Percentiles rank a stretch among this genome's conserved stretches.
Evolutionary conservation across 2,329 filamentous ascomycete species (phyloP).

Genomic region (Aspergillus aculeatus): DNA sequence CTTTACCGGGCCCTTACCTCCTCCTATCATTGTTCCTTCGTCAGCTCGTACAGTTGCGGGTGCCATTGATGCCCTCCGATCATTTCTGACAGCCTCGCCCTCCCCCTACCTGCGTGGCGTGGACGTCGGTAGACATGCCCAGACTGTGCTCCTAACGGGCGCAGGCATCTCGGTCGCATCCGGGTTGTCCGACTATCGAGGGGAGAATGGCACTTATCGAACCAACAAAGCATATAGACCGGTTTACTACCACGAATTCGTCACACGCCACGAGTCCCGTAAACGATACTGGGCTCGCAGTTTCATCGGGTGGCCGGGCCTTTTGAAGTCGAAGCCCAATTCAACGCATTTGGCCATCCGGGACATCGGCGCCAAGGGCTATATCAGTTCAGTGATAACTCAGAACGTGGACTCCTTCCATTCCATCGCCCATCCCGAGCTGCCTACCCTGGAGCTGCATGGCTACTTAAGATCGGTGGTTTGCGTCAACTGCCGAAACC

Average conservation of each 20-base stretch:
- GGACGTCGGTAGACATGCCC: conserved; percentile 47
- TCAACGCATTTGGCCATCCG: conserved; percentile 73
- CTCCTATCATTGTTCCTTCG: conserved; percentile 70
- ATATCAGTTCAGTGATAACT: conserved; percentile 76
- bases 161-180: conserved; percentile 93
- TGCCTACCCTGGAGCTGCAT: conserved; percentile 82
- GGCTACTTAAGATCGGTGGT: conserved; percentile 80
- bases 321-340: conserved; percentile 78
- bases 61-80: conserved; percentile 72
- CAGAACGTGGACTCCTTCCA: conserved; percentile 99
- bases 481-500: conserved; percentile 74
- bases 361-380: conserved; percentile 68
- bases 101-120: conserved; percentile 49
- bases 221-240: conserved; percentile 87
- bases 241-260: conserved; percentile 90
- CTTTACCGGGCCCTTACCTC: conserved; percentile 78
- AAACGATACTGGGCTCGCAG: conserved; percentile 96
- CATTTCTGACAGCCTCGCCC: conserved; percentile 69
- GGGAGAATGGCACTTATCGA: conserved; percentile 85
- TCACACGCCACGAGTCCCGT: conserved; percentile 74
- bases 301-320: conserved; percentile 85
- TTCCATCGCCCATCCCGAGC: conserved; percentile 67
- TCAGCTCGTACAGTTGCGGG: conserved; percentile 68
- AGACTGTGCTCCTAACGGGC: conserved; percentile 70
- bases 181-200: conserved; percentile 89